Conservation (phyloP, 2,329 filamentous ascomycete species). For the Penicillium sp. region DNA sequence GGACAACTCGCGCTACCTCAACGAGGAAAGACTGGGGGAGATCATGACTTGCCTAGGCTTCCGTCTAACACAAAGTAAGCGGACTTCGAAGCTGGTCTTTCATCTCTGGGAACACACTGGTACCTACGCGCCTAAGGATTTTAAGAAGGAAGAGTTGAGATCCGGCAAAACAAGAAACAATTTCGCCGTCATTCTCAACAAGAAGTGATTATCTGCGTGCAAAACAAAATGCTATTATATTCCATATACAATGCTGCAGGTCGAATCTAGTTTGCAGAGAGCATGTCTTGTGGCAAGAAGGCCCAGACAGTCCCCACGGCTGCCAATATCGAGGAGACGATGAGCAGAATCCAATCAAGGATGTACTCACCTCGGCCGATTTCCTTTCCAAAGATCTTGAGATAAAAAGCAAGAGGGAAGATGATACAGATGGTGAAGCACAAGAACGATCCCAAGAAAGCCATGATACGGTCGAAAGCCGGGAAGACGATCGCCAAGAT, state of each 20-base stretch:
- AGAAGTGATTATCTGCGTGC: conserved; percentile 15
- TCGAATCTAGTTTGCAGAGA: conserved; percentile 49
- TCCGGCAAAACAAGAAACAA: conserved; percentile 80
- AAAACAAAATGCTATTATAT: not conserved
- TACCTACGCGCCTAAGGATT: conserved; percentile 37
- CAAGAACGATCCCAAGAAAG: conserved; percentile 80
- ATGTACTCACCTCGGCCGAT: conserved; percentile 62
- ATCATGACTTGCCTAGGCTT: conserved; percentile 82
- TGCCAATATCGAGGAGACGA: conserved; percentile 67
- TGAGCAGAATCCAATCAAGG: conserved; percentile 66
- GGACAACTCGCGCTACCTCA: conserved; percentile 85
- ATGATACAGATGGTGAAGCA: conserved; percentile 95
- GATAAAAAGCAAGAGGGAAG: conserved; percentile 80
- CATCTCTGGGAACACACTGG: conserved; percentile 69
- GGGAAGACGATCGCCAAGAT: conserved; percentile 71
- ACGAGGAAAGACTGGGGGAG: conserved; percentile 62
- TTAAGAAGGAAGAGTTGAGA: conserved; percentile 73
- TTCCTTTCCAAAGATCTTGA: conserved; percentile 80
- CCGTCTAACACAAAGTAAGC: conserved; percentile 61
- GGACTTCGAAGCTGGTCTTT: conserved; percentile 80
- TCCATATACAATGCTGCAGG: not conserved
- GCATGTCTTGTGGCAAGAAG: conserved; percentile 74
- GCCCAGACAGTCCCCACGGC: conserved; percentile 80
- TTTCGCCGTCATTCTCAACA: conserved; percentile 70
- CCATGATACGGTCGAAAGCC: conserved; percentile 85